Evolutionary conservation across 495 filamentous ascomycete species (phyloP), one percentile per base, ranked within the genome.

Genomic region (Penicillium canariense): DNA sequence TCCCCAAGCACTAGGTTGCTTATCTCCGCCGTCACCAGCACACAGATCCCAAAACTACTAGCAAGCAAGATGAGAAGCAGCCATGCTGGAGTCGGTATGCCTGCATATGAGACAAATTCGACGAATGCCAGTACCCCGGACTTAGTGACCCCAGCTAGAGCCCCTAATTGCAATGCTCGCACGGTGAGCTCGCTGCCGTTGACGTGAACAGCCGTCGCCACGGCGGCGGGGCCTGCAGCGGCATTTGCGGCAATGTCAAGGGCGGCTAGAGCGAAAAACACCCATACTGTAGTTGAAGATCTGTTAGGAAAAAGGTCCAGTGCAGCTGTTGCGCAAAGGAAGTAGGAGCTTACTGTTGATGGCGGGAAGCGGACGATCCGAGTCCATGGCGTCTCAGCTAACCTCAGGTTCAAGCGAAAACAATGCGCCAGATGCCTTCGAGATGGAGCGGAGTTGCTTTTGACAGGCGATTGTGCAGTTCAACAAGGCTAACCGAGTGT

Each of bases 231-330:
- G 0, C 58, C 58, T 5, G 58, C 58, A 11, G 58, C 58, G 9
- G 53, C 58, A 11, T 60, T 60, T 28, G 18, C 58, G 38, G 58
- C 58, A 14, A 60, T 49, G 30, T 60, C 58, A 5, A 60, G 48
- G 15, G 49, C 54, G 5, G 58, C 58, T 1, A 60, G 53, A 23
- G 58, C 53, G 36, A 60, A 56, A 27, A 60, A 60, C 2, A 31
- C 45, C 48, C 54, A 53, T 48, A 60, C 58, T 60, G 6, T 15
- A 10, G 0, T 20, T 15, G 8, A 30, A 36, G 26, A 2, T 30
- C 5, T 46, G 25, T 46, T 46, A 46, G 23, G 20, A 10, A 28
- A 26, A 20, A 3, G 14, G 14, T 0, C 30, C 30, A 20, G 14
- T 28, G 25, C 3, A 6, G n/a, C 9, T 45, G 3, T 0, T 3